These are phyloP conservation scores for Raffaelea albimanens DNA, from an alignment of 2,329 filamentous ascomycete species.

Conservation along the genomic window DNA sequence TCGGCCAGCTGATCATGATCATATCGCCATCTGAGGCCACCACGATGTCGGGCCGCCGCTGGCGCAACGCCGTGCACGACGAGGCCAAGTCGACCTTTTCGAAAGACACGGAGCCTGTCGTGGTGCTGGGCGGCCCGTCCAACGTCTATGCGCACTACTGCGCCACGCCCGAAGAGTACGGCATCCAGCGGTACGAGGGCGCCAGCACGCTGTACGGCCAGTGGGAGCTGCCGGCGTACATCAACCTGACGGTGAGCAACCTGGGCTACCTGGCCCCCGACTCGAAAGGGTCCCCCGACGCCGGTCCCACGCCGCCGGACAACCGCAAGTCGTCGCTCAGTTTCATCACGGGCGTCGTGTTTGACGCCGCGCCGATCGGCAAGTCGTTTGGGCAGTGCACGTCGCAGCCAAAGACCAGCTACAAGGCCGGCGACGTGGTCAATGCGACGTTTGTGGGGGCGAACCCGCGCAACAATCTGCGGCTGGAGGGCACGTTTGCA, in stretches of 20 bases:
- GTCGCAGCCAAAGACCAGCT: slow-evolving; percentile 39
- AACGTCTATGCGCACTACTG: slow-evolving; percentile 88
- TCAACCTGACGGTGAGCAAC: slow-evolving; percentile 71
- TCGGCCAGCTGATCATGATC: slow-evolving; percentile 76
- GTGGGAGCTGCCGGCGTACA: slow-evolving; percentile 74
- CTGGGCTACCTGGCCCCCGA: slow-evolving; percentile 54
- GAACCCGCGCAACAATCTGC: slow-evolving; percentile 80
- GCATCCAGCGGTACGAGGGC: slow-evolving; percentile 69
- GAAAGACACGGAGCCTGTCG: slow-evolving; percentile 51
- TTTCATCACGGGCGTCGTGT: slow-evolving; percentile 73
- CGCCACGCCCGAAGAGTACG: slow-evolving; percentile 69
- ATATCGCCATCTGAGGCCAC: slow-evolving; percentile 82
- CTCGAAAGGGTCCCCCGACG: slow-evolving; percentile 29
- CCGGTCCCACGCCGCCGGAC: slow-evolving; percentile 63
- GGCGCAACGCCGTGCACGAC: slow-evolving; percentile 60
- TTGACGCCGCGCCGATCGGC: slow-evolving; percentile 57
- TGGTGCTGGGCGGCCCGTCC: slow-evolving; percentile 78
- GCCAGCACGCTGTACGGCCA: slow-evolving; percentile 82
- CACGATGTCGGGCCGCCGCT: slow-evolving; percentile 83
- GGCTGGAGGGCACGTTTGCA: slow-evolving; percentile 67
- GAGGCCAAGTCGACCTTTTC: slow-evolving; percentile 34
- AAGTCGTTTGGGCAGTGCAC: slow-evolving; percentile 59
- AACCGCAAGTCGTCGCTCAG: slow-evolving; percentile 66
- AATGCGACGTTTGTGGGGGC: slow-evolving; percentile 69
- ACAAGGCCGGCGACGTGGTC: slow-evolving; percentile 48